These are phyloP conservation scores for Dorcoceras hygrometricum DNA, from an alignment of 257 asterid species.

Conservation along the genomic window DNA sequence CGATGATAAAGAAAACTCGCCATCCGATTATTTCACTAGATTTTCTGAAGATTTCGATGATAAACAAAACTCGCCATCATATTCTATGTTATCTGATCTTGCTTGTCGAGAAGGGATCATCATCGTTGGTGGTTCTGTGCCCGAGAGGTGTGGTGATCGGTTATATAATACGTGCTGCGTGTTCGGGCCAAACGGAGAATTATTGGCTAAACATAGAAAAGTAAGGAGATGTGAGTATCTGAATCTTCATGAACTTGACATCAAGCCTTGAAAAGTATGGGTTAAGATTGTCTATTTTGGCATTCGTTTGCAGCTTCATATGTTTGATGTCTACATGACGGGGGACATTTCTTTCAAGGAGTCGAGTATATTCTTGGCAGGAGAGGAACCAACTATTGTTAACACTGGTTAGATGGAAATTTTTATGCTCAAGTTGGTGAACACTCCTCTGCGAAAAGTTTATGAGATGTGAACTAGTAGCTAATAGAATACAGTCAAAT, in stretches of 20 bases:
- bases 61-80: constrained; percentile 28
- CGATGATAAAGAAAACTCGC: constrained; percentile 28
- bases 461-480: no score
- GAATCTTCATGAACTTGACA: neutral
- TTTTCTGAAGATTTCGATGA: constrained; percentile 37
- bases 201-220: constrained; percentile 39
- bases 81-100: constrained; percentile 38
- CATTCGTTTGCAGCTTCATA: constrained; percentile 15
- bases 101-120: constrained; percentile 32
- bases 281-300: no score
- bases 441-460: no score
- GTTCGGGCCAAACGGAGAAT: constrained; percentile 34
- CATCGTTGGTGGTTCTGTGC: constrained; percentile 43
- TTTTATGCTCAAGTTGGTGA: neutral
- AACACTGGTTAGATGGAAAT: constrained; percentile 31
- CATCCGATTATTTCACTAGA: constrained; percentile 26
- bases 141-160: constrained; percentile 31
- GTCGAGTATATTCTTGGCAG: constrained; percentile 31
- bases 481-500: no score
- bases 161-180: constrained; percentile 43
- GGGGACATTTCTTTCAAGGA: constrained; percentile 39
- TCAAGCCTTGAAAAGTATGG: neutral
- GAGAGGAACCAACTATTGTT: constrained; percentile 30
- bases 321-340: constrained; percentile 33
- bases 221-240: constrained; percentile 23